phyloP scores from a whole-genome alignment of 345 rosid species.

The Camelina neglecta region DNA sequence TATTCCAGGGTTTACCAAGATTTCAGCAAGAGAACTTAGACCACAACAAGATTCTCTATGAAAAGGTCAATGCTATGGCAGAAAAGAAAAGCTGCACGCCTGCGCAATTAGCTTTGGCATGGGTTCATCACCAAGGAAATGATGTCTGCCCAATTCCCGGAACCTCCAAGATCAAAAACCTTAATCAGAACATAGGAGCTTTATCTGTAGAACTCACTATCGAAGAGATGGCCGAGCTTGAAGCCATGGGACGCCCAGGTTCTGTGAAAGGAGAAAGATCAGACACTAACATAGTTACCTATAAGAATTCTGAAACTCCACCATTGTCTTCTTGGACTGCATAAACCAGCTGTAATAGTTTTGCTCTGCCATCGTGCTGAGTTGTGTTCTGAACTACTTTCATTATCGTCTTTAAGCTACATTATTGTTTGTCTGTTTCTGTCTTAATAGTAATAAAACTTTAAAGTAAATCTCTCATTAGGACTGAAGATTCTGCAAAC shows the following conservation, averaged over 20 bases:
- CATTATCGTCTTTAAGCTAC: not conserved
- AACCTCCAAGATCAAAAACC: conserved; percentile 61
- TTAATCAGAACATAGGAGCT: conserved; percentile 60
- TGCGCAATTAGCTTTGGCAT: conserved; percentile 66
- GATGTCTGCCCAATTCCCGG: conserved; percentile 68
- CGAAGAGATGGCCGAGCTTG: conserved; percentile 62
- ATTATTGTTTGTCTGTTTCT: conserved; percentile 19
- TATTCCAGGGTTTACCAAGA: conserved; percentile 52
- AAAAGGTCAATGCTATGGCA: conserved; percentile 53
- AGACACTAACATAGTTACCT: not conserved
- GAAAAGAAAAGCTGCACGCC: conserved; percentile 56
- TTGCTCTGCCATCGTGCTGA: conserved; percentile 13
- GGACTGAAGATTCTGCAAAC: conserved; percentile 10
- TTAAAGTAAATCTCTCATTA: not conserved
- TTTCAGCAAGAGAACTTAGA: conserved; percentile 36
- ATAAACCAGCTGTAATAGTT: conserved; percentile 21
- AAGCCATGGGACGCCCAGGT: conserved; percentile 50
- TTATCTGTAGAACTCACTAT: conserved; percentile 55
- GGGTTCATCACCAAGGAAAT: conserved; percentile 68
- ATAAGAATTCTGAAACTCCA: conserved; percentile 54
- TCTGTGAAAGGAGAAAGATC: conserved; percentile 55
- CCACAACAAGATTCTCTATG: not conserved
- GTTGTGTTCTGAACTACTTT: conserved; percentile 14
- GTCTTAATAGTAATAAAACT: not conserved
- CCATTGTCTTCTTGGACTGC: conserved; percentile 57